Percentiles rank a stretch among this genome's conserved stretches.
Evolutionary conservation across 495 filamentous ascomycete genomes (phyloP).

Genomic region (Niebla homalea): DNA sequence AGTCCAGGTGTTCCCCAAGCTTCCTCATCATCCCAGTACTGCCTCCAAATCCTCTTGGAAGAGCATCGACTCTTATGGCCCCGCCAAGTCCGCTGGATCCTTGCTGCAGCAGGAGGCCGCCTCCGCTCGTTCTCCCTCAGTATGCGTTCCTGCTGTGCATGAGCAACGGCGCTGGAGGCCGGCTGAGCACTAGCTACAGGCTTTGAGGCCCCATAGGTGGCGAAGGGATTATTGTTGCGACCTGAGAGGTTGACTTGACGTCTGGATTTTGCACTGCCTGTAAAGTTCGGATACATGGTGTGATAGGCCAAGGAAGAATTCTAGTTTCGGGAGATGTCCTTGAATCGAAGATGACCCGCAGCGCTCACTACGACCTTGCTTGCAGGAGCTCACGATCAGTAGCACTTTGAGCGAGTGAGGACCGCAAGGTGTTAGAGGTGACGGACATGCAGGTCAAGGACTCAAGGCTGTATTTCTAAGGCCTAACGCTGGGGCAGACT

Average conservation of each 20-base stretch:
- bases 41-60: conserved; percentile 44
- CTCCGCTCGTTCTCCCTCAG: conserved; percentile 72
- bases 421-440: too few species aligned
- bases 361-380: too few species aligned
- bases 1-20: conserved; percentile 12
- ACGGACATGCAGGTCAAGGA: too few species aligned
- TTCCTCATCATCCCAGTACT: conserved; percentile 50
- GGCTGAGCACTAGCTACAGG: conserved; percentile 34
- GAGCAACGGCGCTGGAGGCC: conserved; percentile 61
- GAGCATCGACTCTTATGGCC: conserved; percentile 52
- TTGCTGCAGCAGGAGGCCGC: conserved; percentile 56
- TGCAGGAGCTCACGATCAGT: too few species aligned
- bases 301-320: too few species aligned
- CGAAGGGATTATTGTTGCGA: conserved; percentile 64
- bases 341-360: too few species aligned
- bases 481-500: too few species aligned
- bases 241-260: conserved; percentile 92
- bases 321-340: too few species aligned
- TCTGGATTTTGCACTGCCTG: conserved; percentile 67
- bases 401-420: too few species aligned
- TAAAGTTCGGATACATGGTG: conserved; percentile 81
- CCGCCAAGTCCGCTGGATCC: conserved; percentile 74
- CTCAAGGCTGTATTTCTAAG: too few species aligned
- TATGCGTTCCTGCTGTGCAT: conserved; percentile 72
- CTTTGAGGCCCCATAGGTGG: conserved; percentile 29